These are phyloP conservation scores for Colletotrichum sp. DNA, from an alignment of 2,329 filamentous ascomycete genomes.

Conservation along the genomic window DNA sequence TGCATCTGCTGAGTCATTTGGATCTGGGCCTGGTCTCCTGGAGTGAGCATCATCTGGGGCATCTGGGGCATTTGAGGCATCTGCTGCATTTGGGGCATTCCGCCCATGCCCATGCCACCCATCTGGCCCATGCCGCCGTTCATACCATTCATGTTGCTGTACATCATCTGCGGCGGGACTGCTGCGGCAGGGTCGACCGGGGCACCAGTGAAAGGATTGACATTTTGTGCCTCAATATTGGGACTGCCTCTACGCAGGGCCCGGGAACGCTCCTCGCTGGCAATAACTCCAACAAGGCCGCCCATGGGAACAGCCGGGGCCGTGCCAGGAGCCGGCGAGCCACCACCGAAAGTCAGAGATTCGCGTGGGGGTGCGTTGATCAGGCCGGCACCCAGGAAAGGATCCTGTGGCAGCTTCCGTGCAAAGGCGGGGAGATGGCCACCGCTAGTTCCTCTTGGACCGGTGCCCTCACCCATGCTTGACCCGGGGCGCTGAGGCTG, in stretches of 20 bases:
- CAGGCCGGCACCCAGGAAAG: slow-evolving; percentile 80
- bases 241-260: slow-evolving; percentile 82
- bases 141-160: slow-evolving; percentile 30
- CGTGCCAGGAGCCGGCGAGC: slow-evolving; percentile 44
- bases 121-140: slow-evolving; percentile 24
- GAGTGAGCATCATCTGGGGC: slow-evolving; percentile 54
- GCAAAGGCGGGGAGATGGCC: slow-evolving; percentile 80
- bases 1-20: slow-evolving; percentile 85
- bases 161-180: slow-evolving; percentile 51
- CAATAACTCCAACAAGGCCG: slow-evolving; percentile 87
- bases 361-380: slow-evolving; percentile 77
- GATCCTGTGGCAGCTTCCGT: slow-evolving; percentile 80
- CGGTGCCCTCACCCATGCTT: slow-evolving; percentile 53
- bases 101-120: slow-evolving; percentile 34
- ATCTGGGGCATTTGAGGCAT: slow-evolving; percentile 16
- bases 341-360: slow-evolving; percentile 72
- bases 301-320: slow-evolving; percentile 64
- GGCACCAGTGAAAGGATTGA: slow-evolving; percentile 38
- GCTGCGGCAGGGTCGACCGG: slow-evolving; percentile 54
- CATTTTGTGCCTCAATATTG: slow-evolving; percentile 60
- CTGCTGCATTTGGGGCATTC: slow-evolving; percentile 27
- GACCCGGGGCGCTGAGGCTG: slow-evolving; percentile 61
- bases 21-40: slow-evolving; percentile 75
- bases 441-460: slow-evolving; percentile 34
- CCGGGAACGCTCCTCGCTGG: slow-evolving; percentile 79